These are phyloP conservation scores for Dendrostoma leiphaemia DNA, from an alignment of 2,329 filamentous ascomycete genomes.

Conservation along the genomic window DNA sequence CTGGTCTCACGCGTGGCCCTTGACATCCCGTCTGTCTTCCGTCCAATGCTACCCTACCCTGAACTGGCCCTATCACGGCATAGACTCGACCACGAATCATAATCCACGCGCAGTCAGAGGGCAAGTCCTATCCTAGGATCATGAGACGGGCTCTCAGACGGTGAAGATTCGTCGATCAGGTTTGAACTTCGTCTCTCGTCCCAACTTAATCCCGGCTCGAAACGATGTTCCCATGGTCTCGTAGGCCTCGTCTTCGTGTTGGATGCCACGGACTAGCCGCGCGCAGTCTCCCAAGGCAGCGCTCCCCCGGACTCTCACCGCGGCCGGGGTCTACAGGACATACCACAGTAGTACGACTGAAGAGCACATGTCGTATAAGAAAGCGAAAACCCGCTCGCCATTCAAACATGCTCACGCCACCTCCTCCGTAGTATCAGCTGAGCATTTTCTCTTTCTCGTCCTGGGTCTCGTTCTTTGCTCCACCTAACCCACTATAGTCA, in stretches of 20 bases:
- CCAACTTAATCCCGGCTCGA: background rate
- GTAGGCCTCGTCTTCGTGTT: background rate
- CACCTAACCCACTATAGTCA: slow-evolving; percentile 12
- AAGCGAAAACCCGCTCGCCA: slow-evolving; percentile 6
- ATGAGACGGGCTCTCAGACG: slow-evolving; percentile 3
- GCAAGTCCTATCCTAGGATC: background rate
- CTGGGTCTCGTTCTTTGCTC: slow-evolving; percentile 1
- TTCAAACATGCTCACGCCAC: slow-evolving; percentile 17
- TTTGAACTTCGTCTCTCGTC: background rate
- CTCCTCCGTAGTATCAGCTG: slow-evolving; percentile 10
- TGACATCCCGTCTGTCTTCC: background rate
- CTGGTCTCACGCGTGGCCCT: background rate
- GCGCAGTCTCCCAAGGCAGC: background rate
- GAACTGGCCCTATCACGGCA: background rate
- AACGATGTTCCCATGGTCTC: background rate
- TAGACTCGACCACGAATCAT: too few relatives aligned
- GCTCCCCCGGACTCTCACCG: background rate
- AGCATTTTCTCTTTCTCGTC: slow-evolving; percentile 4
- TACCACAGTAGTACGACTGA: background rate
- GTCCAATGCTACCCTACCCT: background rate
- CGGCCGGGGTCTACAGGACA: background rate
- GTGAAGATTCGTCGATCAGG: background rate
- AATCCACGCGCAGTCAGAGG: background rate
- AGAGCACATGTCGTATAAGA: slow-evolving; percentile 10
- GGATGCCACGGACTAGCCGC: background rate